These are phyloP conservation scores for Acer yangbiense DNA, from an alignment of 345 rosid genomes.

Conservation along the genomic window DNA sequence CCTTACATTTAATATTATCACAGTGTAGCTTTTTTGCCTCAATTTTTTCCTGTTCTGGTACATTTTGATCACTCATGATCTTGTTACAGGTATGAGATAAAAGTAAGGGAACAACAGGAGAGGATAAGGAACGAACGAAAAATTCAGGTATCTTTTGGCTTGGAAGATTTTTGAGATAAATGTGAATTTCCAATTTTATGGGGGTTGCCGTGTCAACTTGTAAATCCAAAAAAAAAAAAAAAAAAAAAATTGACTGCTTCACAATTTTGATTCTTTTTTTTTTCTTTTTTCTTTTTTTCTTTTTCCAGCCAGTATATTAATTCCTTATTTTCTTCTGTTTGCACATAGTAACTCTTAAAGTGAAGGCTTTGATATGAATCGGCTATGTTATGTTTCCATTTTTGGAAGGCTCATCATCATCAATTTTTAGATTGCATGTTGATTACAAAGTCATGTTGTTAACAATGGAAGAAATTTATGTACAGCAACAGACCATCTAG, in stretches of 20 bases:
- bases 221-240: neutral
- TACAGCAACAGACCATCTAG: neutral
- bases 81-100: conserved; percentile 78
- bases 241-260: neutral
- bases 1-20: neutral
- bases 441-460: neutral
- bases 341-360: neutral
- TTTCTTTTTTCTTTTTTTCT: too few species aligned
- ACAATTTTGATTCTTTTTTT: neutral
- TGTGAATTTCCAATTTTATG: neutral
- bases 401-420: neutral
- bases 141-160: conserved; percentile 53
- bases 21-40: conserved; percentile 3
- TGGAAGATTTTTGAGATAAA: neutral
- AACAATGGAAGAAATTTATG: too few species aligned
- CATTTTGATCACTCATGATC: conserved; percentile 12
- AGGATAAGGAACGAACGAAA: conserved; percentile 67
- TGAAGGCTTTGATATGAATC: neutral
- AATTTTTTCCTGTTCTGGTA: conserved; percentile 11
- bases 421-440: neutral
- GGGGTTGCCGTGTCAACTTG: neutral
- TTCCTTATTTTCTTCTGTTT: neutral
- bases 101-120: conserved; percentile 91
- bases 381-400: neutral
- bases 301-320: neutral